phyloP scores from a whole-genome alignment of 192 early-diverging fungal genomes.

The Backusella tarrabulga region DNA sequence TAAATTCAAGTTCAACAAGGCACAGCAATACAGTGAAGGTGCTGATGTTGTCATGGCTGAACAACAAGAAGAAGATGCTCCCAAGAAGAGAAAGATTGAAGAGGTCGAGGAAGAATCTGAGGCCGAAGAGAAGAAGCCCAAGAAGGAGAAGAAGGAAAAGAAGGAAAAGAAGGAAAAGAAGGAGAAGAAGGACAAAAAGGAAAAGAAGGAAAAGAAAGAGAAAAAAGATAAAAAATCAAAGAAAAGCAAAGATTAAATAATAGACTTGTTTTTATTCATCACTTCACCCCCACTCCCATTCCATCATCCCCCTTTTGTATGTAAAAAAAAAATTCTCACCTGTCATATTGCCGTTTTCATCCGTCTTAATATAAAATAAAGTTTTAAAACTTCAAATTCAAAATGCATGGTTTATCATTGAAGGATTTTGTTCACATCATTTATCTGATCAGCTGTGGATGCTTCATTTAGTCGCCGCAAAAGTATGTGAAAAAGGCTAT shows the following conservation, averaged over 20 bases:
- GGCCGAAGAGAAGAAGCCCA: constrained; percentile 41
- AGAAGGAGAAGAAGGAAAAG: constrained; percentile 51
- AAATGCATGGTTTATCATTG: background rate
- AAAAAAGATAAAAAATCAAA: constrained; percentile 28
- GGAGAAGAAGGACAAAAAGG: constrained; percentile 48
- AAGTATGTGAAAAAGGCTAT: background rate
- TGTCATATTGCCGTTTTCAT: constrained; percentile 10
- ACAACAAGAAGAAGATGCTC: constrained; percentile 40
- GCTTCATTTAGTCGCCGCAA: background rate
- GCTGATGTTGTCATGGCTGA: constrained; percentile 36
- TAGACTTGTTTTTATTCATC: background rate
- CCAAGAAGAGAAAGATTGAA: constrained; percentile 46
- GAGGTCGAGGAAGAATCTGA: constrained; percentile 42
- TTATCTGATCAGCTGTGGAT: background rate
- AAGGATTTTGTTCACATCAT: background rate
- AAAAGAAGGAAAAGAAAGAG: constrained; percentile 39
- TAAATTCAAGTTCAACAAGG: constrained; percentile 57
- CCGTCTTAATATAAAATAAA: constrained; percentile 1
- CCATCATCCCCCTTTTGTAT: background rate
- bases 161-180: constrained; percentile 56
- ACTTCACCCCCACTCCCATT: background rate
- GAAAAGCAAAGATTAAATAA: background rate
- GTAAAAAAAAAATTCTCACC: constrained; percentile 8
- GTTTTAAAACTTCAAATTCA: background rate
- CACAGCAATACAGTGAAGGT: constrained; percentile 43